Evolutionary conservation across 352 stramenopile genomes (phyloP).

Genomic region (Phytophthora sansomeana): DNA sequence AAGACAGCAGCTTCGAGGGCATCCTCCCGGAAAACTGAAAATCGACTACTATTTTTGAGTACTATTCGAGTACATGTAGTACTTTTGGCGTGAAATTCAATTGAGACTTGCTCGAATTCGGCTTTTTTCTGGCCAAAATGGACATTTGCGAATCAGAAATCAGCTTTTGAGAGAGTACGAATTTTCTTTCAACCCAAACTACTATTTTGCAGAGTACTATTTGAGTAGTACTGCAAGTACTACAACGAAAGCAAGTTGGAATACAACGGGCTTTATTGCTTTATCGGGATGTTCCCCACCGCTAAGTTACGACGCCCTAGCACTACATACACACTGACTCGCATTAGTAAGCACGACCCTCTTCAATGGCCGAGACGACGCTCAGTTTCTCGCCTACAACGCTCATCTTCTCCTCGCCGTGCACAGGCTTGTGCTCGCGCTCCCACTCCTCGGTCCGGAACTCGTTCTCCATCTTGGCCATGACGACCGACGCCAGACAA

Average conservation of each 20-base stretch:
- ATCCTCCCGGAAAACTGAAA: slow-evolving; percentile 42
- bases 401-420: slow-evolving; percentile 34
- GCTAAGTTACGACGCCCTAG: not conserved
- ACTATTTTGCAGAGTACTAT: too few relatives aligned
- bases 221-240: too few relatives aligned
- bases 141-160: too few relatives aligned
- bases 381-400: slow-evolving; percentile 34
- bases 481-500: slow-evolving; percentile 61
- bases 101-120: too few relatives aligned
- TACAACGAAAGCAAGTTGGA: not conserved
- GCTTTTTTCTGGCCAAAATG: too few relatives aligned
- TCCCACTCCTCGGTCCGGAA: slow-evolving; percentile 65
- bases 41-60: too few relatives aligned
- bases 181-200: too few relatives aligned
- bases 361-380: slow-evolving; percentile 29
- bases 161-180: too few relatives aligned
- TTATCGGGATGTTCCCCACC: slow-evolving; percentile 6
- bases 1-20: slow-evolving; percentile 38
- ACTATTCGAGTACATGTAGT: too few relatives aligned
- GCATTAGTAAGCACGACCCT: slow-evolving; percentile 22
- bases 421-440: slow-evolving; percentile 7
- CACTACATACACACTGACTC: not conserved
- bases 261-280: slow-evolving; percentile 15
- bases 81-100: too few relatives aligned
- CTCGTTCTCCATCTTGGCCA: slow-evolving; percentile 71